A percentile compares a stretch with the other conserved stretches of the same genome.
Evolutionary conservation across 257 asterid species (phyloP).

Genomic region (Forsythia suspensa): DNA sequence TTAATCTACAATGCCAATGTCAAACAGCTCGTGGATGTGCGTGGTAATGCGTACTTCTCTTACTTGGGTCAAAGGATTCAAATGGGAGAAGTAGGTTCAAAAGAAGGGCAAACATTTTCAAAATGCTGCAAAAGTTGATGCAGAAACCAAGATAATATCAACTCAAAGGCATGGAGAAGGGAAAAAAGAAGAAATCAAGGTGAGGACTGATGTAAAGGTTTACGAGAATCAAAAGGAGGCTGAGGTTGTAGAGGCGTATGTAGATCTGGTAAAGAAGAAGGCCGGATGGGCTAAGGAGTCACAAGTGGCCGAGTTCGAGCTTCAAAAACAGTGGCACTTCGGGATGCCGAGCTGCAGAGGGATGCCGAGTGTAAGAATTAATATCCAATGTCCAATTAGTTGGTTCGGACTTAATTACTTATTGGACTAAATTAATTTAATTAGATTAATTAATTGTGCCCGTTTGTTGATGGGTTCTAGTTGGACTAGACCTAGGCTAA

Average conservation of each 20-base stretch:
- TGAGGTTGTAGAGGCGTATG: constrained; percentile 59
- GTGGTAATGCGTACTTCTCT: constrained; percentile 67
- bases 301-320: constrained; percentile 63
- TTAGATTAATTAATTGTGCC: no score
- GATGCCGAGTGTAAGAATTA: no score
- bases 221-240: constrained; percentile 59
- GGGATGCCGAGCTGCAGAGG: constrained; percentile 64
- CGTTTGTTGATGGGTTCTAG: no score
- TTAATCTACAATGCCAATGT: constrained; percentile 69
- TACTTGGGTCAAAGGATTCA: constrained; percentile 66
- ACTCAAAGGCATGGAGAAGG: constrained; percentile 59
- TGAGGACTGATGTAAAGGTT: constrained; percentile 51
- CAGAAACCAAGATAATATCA: constrained; percentile 56
- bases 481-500: no score
- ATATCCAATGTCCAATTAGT: no score
- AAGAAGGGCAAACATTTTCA: constrained; percentile 50
- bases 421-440: no score
- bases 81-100: constrained; percentile 57
- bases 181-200: constrained; percentile 50
- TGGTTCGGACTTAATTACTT: no score
- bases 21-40: constrained; percentile 68
- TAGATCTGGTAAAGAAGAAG: constrained; percentile 57
- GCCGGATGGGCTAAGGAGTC: constrained; percentile 66
- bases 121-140: constrained; percentile 55
- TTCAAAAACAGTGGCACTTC: constrained; percentile 51